These are phyloP conservation scores for Sporothrix protearum DNA, from an alignment of 2,329 filamentous ascomycete species.

Conservation along the genomic window DNA sequence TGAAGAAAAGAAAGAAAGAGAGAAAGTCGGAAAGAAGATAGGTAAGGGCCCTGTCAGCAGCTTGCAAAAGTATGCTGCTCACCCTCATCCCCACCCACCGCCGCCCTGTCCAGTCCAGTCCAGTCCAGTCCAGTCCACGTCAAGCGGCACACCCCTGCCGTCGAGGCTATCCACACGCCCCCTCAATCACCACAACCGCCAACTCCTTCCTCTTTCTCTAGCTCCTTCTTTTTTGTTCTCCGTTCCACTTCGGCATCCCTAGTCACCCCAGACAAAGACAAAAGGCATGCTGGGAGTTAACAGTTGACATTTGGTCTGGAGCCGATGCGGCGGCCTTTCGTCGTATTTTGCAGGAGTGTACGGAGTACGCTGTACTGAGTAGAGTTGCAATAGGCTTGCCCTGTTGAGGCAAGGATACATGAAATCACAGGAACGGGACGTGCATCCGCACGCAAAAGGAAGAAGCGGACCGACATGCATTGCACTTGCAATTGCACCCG, in stretches of 20 bases:
- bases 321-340: constrained; percentile 13
- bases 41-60: constrained; percentile 9
- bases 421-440: constrained; percentile 2
- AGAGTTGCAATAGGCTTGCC: constrained; percentile 6
- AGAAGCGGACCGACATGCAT: neutral
- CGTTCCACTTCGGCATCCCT: constrained; percentile 3
- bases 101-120: neutral
- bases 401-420: neutral
- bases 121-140: constrained; percentile 4
- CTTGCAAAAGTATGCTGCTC: constrained; percentile 6
- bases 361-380: too few relatives aligned
- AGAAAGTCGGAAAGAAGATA: neutral
- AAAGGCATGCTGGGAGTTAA: neutral
- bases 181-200: neutral
- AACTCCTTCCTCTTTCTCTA: neutral
- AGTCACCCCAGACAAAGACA: constrained; percentile 6
- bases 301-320: constrained; percentile 18
- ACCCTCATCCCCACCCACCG: constrained; percentile 7
- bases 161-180: constrained; percentile 7
- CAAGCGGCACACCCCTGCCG: constrained; percentile 17
- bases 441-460: neutral
- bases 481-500: neutral
- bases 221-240: neutral
- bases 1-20: neutral
- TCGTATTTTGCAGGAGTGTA: neutral